A percentile compares a stretch with the other conserved stretches of the same genome.
These are phyloP conservation scores for Euptelea pleiosperma DNA, from an alignment of 164 flowering plant genomes.

Conservation along the genomic window DNA sequence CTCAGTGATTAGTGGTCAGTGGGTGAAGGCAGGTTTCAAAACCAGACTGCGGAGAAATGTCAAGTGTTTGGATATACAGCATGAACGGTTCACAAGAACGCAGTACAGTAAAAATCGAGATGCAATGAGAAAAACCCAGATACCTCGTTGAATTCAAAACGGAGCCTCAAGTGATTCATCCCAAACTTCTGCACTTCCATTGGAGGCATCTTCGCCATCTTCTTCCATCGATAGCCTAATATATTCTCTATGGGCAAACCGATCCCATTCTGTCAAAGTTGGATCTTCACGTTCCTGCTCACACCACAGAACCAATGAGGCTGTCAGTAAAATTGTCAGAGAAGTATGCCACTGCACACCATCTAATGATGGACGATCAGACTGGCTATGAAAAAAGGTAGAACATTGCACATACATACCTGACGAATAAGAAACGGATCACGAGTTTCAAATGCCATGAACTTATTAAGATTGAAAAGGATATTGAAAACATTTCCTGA, in stretches of 20 bases:
- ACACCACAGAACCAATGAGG: slow-evolving; percentile 6
- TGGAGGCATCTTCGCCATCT: slow-evolving; percentile 93
- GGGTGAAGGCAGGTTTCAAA: too few species aligned
- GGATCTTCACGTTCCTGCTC: slow-evolving; percentile 94
- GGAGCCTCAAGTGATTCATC: slow-evolving; percentile 97
- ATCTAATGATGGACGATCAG: too few species aligned
- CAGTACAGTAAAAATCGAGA: not conserved
- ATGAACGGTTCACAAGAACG: too few species aligned
- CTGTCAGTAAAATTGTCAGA: not conserved
- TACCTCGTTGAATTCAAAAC: slow-evolving; percentile 42
- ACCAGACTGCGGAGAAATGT: not conserved
- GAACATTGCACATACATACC: slow-evolving; percentile 56
- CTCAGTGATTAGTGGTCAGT: too few species aligned
- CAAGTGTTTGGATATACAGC: too few species aligned
- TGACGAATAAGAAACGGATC: slow-evolving; percentile 98
- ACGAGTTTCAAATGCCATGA: slow-evolving; percentile 95
- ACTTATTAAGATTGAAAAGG: slow-evolving; percentile 93
- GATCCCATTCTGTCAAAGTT: slow-evolving; percentile 97
- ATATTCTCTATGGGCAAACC: slow-evolving; percentile 96
- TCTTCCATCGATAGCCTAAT: slow-evolving; percentile 98
- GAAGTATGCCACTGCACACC: too few species aligned
- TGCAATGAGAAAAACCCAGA: slow-evolving; percentile 2
- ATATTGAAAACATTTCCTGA: slow-evolving; percentile 90
- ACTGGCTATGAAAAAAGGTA: too few species aligned
- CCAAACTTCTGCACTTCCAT: slow-evolving; percentile 98